These are phyloP conservation scores for Hyparrhenia diplandra DNA, from an alignment of 176 grass and related monocot genomes.

Conservation along the genomic window DNA sequence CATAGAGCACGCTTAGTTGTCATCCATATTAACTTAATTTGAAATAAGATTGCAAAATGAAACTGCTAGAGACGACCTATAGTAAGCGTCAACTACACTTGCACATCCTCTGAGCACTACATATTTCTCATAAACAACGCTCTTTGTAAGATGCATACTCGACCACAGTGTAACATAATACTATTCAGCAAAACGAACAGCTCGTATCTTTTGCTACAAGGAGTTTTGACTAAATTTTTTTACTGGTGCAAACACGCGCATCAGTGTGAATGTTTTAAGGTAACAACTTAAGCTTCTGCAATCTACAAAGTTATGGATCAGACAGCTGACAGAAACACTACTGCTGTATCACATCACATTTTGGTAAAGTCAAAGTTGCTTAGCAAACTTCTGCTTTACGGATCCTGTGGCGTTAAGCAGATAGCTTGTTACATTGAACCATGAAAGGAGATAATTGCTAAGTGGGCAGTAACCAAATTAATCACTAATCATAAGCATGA, in stretches of 20 bases:
- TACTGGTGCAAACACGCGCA: neutral
- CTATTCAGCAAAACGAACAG: neutral
- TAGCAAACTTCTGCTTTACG: neutral
- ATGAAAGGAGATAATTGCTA: neutral
- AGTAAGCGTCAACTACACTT: neutral
- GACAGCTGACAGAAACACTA: neutral
- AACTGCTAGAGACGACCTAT: neutral
- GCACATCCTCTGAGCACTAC: neutral
- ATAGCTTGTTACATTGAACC: neutral
- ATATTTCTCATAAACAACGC: neutral
- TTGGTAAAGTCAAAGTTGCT: neutral
- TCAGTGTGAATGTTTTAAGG: neutral
- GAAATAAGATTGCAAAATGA: constrained; percentile 1
- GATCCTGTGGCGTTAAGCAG: neutral
- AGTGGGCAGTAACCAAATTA: neutral
- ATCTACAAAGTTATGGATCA: neutral
- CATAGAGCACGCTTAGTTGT: neutral
- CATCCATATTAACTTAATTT: too few relatives aligned
- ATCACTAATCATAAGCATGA: neutral
- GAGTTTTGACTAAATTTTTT: neutral
- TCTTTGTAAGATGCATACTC: neutral
- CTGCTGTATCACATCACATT: neutral
- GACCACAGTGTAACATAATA: neutral
- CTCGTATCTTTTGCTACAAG: neutral
- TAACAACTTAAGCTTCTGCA: neutral